phyloP scores from a whole-genome alignment of 306 rosid genomes.

The Echinosophora koreensis region DNA sequence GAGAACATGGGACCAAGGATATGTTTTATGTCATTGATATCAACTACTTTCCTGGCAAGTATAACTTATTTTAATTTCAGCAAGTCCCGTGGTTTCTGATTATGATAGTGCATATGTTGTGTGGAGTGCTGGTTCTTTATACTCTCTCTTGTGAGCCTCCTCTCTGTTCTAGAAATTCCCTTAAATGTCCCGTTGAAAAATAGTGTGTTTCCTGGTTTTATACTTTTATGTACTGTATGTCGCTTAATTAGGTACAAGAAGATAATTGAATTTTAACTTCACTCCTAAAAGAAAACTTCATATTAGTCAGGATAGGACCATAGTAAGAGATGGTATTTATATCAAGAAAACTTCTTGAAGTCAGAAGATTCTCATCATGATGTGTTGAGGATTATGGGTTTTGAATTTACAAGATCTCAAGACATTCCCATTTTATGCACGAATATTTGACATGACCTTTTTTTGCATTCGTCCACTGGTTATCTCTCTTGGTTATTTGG shows the following conservation, averaged over 20 bases:
- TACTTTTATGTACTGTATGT: not conserved
- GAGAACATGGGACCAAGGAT: conserved; percentile 51
- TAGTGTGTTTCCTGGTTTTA: not conserved
- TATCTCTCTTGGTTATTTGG: not conserved
- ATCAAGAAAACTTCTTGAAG: not conserved
- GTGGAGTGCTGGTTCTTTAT: not conserved
- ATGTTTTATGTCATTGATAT: conserved; percentile 51
- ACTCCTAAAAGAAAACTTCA: not conserved
- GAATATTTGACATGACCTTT: no score
- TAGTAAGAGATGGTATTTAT: not conserved
- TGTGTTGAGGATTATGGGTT: not conserved
- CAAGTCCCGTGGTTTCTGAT: no score
- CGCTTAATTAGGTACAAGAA: not conserved
- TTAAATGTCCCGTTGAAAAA: not conserved
- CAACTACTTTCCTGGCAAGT: conserved; percentile 56
- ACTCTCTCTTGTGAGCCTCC: not conserved
- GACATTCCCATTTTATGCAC: no score
- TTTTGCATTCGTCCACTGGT: no score
- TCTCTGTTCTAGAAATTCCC: not conserved
- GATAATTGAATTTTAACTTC: not conserved
- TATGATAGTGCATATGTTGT: not conserved
- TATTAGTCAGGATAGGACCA: not conserved
- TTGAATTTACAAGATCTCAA: not conserved
- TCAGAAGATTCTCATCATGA: not conserved
- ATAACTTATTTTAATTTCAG: conserved; percentile 18